Evolutionary conservation across 73 alveolate species (phyloP).

Genomic region (Breviolum minutum): DNA sequence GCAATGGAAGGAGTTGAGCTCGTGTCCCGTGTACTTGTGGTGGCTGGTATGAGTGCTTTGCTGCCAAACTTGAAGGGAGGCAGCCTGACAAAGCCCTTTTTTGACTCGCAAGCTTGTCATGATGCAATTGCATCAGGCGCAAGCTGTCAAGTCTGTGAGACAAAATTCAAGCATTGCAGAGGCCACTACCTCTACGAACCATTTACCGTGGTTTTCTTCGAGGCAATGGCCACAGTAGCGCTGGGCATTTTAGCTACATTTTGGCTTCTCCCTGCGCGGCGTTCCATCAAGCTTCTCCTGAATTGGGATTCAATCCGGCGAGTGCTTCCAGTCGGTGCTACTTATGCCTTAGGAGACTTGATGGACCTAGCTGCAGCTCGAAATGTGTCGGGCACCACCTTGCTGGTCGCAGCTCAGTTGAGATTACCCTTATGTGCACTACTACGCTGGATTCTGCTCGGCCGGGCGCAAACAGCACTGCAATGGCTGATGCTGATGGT

Average conservation of each 20-base stretch:
- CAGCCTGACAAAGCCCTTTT: slow-evolving; percentile 55
- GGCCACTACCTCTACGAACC: slow-evolving; percentile 86
- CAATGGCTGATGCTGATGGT: slow-evolving; percentile 71
- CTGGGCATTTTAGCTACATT: slow-evolving; percentile 32
- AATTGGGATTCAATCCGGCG: slow-evolving; percentile 40
- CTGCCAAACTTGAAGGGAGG: slow-evolving; percentile 82
- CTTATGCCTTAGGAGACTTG: slow-evolving; percentile 58
- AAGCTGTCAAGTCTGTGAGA: slow-evolving; percentile 76
- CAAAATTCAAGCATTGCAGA: slow-evolving; percentile 66
- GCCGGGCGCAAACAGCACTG: slow-evolving; percentile 41
- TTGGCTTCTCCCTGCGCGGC: not conserved
- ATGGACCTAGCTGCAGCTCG: slow-evolving; percentile 91
- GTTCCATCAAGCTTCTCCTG: not conserved
- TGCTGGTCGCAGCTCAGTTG: slow-evolving; percentile 80
- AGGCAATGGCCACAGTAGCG: slow-evolving; percentile 47
- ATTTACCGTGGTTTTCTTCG: slow-evolving; percentile 64
- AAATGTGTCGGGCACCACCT: slow-evolving; percentile 69
- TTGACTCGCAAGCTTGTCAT: slow-evolving; percentile 68
- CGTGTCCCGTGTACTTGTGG: slow-evolving; percentile 61
- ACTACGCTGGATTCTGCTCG: slow-evolving; percentile 62
- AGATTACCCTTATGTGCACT: slow-evolving; percentile 55
- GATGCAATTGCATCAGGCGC: slow-evolving; percentile 86
- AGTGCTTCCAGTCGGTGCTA: slow-evolving; percentile 66
- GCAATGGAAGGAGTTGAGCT: slow-evolving; percentile 39
- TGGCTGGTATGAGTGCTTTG: slow-evolving; percentile 84